Evolutionary conservation across 108 stramenopile genomes (phyloP).

Genomic region (Nitzschia sp.): DNA sequence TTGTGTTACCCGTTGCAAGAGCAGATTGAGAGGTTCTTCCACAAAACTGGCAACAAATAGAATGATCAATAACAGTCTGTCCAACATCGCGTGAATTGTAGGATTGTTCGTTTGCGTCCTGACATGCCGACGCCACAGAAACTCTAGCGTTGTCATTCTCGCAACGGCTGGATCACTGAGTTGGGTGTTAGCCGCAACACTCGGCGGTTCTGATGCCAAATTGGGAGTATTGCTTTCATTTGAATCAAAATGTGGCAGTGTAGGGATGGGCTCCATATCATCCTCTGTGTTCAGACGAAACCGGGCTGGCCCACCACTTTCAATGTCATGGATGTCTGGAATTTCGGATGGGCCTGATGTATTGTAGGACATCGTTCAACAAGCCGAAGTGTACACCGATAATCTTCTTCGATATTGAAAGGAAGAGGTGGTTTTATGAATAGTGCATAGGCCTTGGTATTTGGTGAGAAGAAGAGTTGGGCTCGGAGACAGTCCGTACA

Average conservation of each 20-base stretch:
- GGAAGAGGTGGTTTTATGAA: too few relatives aligned
- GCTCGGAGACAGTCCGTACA: too few relatives aligned
- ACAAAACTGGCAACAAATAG: slow-evolving; percentile 14
- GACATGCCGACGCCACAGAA: slow-evolving; percentile 14
- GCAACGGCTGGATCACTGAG: background rate
- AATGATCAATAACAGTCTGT: slow-evolving; percentile 7
- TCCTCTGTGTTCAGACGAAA: slow-evolving; percentile 16
- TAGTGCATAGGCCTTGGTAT: too few relatives aligned
- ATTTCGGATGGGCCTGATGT: too few relatives aligned
- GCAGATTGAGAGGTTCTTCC: slow-evolving; percentile 12
- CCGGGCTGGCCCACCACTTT: background rate
- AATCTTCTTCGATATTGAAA: too few relatives aligned
- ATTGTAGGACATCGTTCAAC: too few relatives aligned
- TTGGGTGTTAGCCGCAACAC: background rate
- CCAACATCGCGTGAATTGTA: slow-evolving; percentile 9
- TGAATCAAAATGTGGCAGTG: background rate
- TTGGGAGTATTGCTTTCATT: background rate
- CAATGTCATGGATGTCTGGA: background rate
- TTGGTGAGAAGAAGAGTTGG: too few relatives aligned
- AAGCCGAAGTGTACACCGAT: too few relatives aligned
- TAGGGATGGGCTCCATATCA: slow-evolving; percentile 13
- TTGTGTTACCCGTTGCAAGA: background rate
- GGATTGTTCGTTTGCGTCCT: slow-evolving; percentile 9
- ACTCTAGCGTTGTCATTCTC: slow-evolving; percentile 15
- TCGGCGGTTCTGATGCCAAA: background rate